Conservation (phyloP, 148 eudicot genomes). For the Pharnaceum exiguum region DNA sequence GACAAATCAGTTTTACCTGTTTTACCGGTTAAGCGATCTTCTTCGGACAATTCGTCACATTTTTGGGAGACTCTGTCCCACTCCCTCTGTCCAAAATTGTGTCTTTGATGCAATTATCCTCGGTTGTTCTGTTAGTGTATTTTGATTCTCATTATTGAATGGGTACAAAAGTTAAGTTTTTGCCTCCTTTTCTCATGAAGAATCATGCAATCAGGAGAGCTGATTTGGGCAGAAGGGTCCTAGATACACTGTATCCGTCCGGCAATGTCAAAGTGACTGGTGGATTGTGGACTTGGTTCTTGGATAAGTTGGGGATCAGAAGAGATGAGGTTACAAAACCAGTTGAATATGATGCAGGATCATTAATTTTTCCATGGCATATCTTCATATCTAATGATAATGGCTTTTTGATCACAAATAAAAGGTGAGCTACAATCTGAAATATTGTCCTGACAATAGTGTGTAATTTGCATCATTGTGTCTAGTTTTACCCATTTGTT, state of each 20-base stretch:
- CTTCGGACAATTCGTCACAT: too few species aligned
- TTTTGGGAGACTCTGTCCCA: too few species aligned
- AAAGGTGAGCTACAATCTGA: slow-evolving; percentile 42
- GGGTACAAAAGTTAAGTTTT: slow-evolving; percentile 2
- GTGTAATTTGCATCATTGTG: too few species aligned
- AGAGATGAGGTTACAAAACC: slow-evolving; percentile 26
- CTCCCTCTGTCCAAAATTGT: too few species aligned
- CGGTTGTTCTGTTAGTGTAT: neutral
- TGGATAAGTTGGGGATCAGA: slow-evolving; percentile 46
- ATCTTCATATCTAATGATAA: slow-evolving; percentile 45
- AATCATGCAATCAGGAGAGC: slow-evolving; percentile 97
- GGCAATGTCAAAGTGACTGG: slow-evolving; percentile 29
- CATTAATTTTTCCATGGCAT: slow-evolving; percentile 87
- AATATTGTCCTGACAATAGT: too few species aligned
- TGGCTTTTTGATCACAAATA: slow-evolving; percentile 50
- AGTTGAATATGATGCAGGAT: slow-evolving; percentile 38
- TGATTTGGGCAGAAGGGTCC: slow-evolving; percentile 68
- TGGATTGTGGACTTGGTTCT: slow-evolving; percentile 64
- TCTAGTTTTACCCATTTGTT: too few species aligned
- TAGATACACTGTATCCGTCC: slow-evolving; percentile 68
- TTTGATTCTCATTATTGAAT: neutral
- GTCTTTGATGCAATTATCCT: too few species aligned
- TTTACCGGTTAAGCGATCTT: too few species aligned
- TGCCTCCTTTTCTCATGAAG: slow-evolving; percentile 32
- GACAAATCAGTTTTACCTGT: too few species aligned